These are phyloP conservation scores for Paraphysoderma sedebokerense DNA, from an alignment of 371 early-diverging fungal species.

Conservation along the genomic window DNA sequence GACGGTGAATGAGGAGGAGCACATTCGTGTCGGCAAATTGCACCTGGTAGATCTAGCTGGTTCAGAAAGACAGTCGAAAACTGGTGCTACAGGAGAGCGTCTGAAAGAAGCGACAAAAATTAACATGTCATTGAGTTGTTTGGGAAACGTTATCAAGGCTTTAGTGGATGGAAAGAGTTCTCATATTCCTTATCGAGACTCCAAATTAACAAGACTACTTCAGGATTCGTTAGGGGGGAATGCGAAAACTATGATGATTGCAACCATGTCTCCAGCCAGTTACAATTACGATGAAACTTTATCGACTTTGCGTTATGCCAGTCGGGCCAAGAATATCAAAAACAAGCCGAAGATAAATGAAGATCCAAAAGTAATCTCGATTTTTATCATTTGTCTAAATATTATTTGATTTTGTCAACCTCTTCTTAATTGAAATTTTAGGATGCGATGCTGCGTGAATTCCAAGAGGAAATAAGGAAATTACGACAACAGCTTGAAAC, in stretches of 20 bases:
- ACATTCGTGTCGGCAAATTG: constrained; percentile 31
- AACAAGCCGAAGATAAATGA: constrained; percentile 48
- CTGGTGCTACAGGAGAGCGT: constrained; percentile 36
- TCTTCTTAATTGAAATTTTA: constrained; percentile 2
- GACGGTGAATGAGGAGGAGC: constrained; percentile 14
- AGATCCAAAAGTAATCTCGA: constrained; percentile 29
- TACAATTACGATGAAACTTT: constrained; percentile 47
- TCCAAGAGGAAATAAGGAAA: constrained; percentile 37
- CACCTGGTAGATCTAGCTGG: constrained; percentile 60
- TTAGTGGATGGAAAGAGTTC: constrained; percentile 32
- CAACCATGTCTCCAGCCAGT: constrained; percentile 30
- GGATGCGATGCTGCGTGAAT: constrained; percentile 41
- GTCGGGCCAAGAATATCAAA: constrained; percentile 55
- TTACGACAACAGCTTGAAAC: constrained; percentile 24
- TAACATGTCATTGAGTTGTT: constrained; percentile 39
- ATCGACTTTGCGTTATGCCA: constrained; percentile 88
- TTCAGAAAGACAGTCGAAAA: constrained; percentile 43
- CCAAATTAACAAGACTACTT: constrained; percentile 47
- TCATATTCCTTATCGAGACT: constrained; percentile 50
- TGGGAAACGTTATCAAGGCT: constrained; percentile 51
- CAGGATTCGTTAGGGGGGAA: constrained; percentile 46
- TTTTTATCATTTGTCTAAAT: constrained; percentile 2
- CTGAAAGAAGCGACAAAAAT: constrained; percentile 51
- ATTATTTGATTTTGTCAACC: neutral
- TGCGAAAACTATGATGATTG: constrained; percentile 43